Evolutionary conservation across 2,329 filamentous ascomycete genomes (phyloP).

Genomic region (Fusarium nisikadoi): DNA sequence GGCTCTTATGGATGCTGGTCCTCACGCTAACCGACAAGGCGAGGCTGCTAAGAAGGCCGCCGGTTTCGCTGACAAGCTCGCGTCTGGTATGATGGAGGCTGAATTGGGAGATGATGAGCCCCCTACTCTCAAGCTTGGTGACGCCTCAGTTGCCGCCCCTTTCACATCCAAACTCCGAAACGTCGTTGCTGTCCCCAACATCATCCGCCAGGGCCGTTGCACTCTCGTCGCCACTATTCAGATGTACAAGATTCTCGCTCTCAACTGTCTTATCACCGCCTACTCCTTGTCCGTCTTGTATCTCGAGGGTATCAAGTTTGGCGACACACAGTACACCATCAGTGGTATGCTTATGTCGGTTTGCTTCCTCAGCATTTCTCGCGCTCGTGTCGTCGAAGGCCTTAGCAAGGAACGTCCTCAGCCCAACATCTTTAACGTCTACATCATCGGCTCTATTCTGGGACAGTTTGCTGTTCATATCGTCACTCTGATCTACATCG

Average conservation of each 20-base stretch:
- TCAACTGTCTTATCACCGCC: slow-evolving; percentile 97
- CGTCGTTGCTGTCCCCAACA: slow-evolving; percentile 96
- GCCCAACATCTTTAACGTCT: slow-evolving; percentile 98
- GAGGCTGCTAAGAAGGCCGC: slow-evolving; percentile 78
- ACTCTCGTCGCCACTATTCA: slow-evolving; percentile 98
- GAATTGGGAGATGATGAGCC: slow-evolving; percentile 91
- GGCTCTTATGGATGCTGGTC: slow-evolving; percentile 59
- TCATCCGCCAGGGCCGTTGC: slow-evolving; percentile 96
- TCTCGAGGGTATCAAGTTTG: slow-evolving; percentile 98
- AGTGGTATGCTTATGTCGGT: slow-evolving; percentile 99
- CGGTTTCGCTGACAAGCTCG: slow-evolving; percentile 86
- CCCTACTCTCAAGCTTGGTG: slow-evolving; percentile 94
- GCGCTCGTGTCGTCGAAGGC: slow-evolving; percentile 93
- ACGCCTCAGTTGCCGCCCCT: slow-evolving; percentile 95
- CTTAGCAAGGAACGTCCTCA: slow-evolving; percentile 97
- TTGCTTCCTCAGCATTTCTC: slow-evolving; percentile 98
- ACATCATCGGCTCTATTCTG: slow-evolving; percentile 97
- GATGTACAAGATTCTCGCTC: slow-evolving; percentile 99
- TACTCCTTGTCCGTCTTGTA: slow-evolving; percentile 98
- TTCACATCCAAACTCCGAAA: slow-evolving; percentile 98
- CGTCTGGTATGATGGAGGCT: slow-evolving; percentile 86
- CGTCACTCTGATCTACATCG: slow-evolving; percentile 91
- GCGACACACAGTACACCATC: slow-evolving; percentile 97
- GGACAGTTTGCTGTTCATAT: slow-evolving; percentile 98
- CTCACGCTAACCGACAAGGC: slow-evolving; percentile 55